Evolutionary conservation across 2,329 filamentous ascomycete species (phyloP).

Genomic region (Clonostachys rhizophaga): DNA sequence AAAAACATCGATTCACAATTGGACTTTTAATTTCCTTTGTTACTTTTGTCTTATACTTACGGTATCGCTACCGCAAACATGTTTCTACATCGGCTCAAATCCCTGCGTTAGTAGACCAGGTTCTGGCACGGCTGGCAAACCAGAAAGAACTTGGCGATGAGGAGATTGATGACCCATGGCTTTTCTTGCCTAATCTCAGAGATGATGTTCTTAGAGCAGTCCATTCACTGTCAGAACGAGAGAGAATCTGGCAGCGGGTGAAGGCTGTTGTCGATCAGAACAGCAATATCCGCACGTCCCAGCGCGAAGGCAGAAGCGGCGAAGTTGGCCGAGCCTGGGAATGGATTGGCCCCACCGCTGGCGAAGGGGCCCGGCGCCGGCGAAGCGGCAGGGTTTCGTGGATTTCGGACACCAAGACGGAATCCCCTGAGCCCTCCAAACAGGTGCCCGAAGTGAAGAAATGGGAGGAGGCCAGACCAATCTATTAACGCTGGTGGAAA

Average conservation of each 20-base stretch:
- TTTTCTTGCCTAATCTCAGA: constrained; percentile 83
- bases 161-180: constrained; percentile 66
- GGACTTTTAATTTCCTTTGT: constrained; percentile 52
- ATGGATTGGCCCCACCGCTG: constrained; percentile 58
- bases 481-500: constrained; percentile 21
- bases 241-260: constrained; percentile 81
- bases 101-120: constrained; percentile 79
- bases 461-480: constrained; percentile 35
- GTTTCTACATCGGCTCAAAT: constrained; percentile 66
- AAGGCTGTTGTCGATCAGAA: constrained; percentile 86
- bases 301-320: constrained; percentile 64
- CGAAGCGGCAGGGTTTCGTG: constrained; percentile 48
- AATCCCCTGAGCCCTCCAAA: constrained; percentile 20
- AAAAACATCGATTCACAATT: constrained; percentile 84
- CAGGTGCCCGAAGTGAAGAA: constrained; percentile 21
- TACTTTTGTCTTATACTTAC: constrained; percentile 55
- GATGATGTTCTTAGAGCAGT: constrained; percentile 86
- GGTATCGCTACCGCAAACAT: constrained; percentile 57
- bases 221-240: constrained; percentile 70
- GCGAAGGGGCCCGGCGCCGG: constrained; percentile 36
- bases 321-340: constrained; percentile 66
- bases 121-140: constrained; percentile 74
- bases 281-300: constrained; percentile 75
- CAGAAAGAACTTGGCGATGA: constrained; percentile 79
- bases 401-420: constrained; percentile 29